Evolutionary conservation across 148 eudicot genomes (phyloP).

Genomic region (Amaranthus palmeri): DNA sequence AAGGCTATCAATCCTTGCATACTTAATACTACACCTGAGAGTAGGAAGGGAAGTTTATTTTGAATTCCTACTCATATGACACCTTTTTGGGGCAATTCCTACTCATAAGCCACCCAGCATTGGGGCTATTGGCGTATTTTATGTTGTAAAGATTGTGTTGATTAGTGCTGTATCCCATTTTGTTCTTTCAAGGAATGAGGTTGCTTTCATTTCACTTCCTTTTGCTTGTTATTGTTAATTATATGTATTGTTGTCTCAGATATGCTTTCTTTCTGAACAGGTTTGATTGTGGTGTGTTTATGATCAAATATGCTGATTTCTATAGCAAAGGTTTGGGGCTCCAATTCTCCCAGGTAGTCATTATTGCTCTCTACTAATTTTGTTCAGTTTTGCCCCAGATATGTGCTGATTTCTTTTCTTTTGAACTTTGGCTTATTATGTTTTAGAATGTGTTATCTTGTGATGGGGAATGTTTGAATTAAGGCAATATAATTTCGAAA

Average conservation of each 20-base stretch:
- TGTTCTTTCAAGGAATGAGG: background rate
- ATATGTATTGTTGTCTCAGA: slow-evolving; percentile 3
- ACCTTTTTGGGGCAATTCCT: too few relatives aligned
- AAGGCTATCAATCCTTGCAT: too few relatives aligned
- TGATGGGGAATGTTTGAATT: background rate
- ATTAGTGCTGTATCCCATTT: background rate
- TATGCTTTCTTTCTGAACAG: slow-evolving; percentile 34
- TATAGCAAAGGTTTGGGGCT: slow-evolving; percentile 88
- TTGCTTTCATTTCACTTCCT: background rate
- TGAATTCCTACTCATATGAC: too few relatives aligned
- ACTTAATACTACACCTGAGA: too few relatives aligned
- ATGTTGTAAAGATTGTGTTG: too few relatives aligned
- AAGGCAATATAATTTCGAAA: too few relatives aligned
- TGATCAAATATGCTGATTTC: slow-evolving; percentile 91
- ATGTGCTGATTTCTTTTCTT: background rate
- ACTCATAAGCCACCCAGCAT: too few relatives aligned
- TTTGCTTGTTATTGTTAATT: slow-evolving; percentile 3
- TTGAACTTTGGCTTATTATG: background rate
- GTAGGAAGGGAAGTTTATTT: too few relatives aligned
- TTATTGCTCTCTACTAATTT: background rate
- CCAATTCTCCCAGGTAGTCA: slow-evolving; percentile 68
- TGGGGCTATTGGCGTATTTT: too few relatives aligned
- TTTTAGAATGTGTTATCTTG: too few relatives aligned
- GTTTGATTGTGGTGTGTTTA: slow-evolving; percentile 95
- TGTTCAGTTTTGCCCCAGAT: background rate